Percentiles rank a stretch among this genome's conserved stretches.
phyloP scores from a whole-genome alignment of 2,329 filamentous ascomycete species.

The Westerdykella ornata region DNA sequence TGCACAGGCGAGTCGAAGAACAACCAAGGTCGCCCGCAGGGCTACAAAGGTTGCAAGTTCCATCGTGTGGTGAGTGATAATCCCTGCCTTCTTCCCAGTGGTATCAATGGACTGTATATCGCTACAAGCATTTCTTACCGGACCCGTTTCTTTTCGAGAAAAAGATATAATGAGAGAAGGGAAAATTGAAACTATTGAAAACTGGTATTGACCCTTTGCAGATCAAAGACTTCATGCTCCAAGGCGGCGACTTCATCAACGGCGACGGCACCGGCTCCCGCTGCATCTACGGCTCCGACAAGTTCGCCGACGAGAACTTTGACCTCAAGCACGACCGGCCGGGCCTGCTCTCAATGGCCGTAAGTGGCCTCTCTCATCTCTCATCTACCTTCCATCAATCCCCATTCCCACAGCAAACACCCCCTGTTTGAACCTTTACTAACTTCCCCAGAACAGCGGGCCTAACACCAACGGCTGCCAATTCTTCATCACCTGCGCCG shows the following conservation, averaged over 20 bases:
- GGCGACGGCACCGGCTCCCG: conserved; percentile 85
- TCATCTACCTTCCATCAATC: not conserved
- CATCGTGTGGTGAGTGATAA: conserved; percentile 70
- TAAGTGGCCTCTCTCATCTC: conserved; percentile 53
- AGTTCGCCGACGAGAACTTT: conserved; percentile 91
- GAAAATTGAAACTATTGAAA: no score
- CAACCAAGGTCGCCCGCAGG: conserved; percentile 67
- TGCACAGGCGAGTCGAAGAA: conserved; percentile 91
- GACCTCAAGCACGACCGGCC: conserved; percentile 67
- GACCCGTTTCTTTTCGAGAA: no score
- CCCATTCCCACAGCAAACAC: not conserved
- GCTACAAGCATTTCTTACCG: no score
- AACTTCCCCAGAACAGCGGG: conserved; percentile 74
- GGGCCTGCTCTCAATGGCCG: conserved; percentile 87
- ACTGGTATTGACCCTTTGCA: no score
- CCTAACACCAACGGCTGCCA: conserved; percentile 91
- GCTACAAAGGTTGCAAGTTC: conserved; percentile 92
- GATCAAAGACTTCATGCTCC: conserved; percentile 97
- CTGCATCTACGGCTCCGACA: conserved; percentile 77
- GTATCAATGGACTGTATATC: not conserved
- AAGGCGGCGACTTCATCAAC: conserved; percentile 92
- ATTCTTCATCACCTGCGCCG: conserved; percentile 86
- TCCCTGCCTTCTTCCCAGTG: not conserved
- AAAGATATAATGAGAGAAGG: no score
- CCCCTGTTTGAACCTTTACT: not conserved